Base-by-base conservation (phyloP, 2,329 filamentous ascomycete genomes). In the Aureobasidium sp. region DNA sequence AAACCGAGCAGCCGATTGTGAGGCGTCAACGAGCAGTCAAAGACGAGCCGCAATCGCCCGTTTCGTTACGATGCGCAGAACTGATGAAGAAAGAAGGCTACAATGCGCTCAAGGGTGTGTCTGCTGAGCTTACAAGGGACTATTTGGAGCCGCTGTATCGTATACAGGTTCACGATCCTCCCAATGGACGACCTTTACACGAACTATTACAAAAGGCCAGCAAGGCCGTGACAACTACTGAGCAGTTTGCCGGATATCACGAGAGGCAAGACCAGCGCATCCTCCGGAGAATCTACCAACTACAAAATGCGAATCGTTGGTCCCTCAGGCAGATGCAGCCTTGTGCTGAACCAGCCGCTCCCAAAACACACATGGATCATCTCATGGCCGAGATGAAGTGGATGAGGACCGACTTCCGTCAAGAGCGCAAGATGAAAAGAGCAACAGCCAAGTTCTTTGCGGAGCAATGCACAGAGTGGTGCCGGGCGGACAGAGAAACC, bases 371-470 rank as follows among this genome's bases (percentile, higher is more conserved):
- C 68, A 90, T 87, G 84, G 94, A 99, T 75, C 82, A 93, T 58
- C 74, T 97, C 61, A 78, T 99, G 36, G 84, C 91, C 67, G 92
- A 99, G 77, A 90, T 93, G 84, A 96, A 92, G 73, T 97, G 93
- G 93, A 95, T 99, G 90, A 85, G 92, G 56, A 97, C 91, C 1
- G 94, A 99, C 74, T 97, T 97, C 70, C 84, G 89, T 57, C 90
- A 97, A 74, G 94, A 97, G 73, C 81, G 91, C 44, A 96, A 96
- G 72, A 96, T 92, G 91, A 97, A 97, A 76, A 86, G 85, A 70
- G 84, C 88, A 2, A 83, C 88, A 39, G 92, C 92, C 5, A 87
- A 87, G 63, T 91, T 87, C 62, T 80, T 96, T 64, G 94, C 91
- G 1, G 80, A 87, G 69, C 89, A 88, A 69, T 97, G 93, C 73